Evolutionary conservation across 1,284 basidiomycete species (phyloP).

Genomic region (Anthracocystis setariae): DNA sequence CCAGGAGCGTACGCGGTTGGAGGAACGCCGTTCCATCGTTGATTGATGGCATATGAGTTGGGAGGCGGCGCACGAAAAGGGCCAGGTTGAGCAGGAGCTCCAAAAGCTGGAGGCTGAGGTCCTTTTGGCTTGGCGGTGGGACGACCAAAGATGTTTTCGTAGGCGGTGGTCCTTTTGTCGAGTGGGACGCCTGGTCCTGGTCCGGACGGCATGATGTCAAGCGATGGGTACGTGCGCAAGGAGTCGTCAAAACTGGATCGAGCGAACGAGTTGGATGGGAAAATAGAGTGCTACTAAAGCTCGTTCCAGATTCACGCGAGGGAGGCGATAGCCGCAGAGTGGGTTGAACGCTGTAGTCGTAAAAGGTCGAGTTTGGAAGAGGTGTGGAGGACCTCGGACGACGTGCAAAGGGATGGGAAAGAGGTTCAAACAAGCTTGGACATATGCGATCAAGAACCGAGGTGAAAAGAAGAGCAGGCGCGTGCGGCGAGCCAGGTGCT

Average conservation of each 20-base stretch:
- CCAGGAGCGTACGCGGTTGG: conserved; percentile 13
- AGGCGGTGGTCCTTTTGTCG: conserved; percentile 64
- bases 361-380: too few species aligned
- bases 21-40: conserved; percentile 41
- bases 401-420: too few species aligned
- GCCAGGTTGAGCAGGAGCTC: conserved; percentile 12
- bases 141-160: conserved; percentile 65
- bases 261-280: background rate
- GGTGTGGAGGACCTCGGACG: too few species aligned
- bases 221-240: conserved; percentile 3
- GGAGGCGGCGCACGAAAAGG: conserved; percentile 32
- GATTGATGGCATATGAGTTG: conserved; percentile 36
- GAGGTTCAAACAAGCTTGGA: too few species aligned
- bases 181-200: conserved; percentile 45
- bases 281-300: background rate
- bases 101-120: conserved; percentile 42
- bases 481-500: too few species aligned
- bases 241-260: background rate
- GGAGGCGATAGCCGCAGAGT: too few species aligned
- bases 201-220: conserved; percentile 38
- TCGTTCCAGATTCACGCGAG: background rate
- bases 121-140: conserved; percentile 60
- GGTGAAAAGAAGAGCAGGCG: too few species aligned
- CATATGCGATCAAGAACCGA: too few species aligned
- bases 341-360: too few species aligned